Conservation (phyloP, 257 asterid genomes). For the Forsythia suspensa region DNA sequence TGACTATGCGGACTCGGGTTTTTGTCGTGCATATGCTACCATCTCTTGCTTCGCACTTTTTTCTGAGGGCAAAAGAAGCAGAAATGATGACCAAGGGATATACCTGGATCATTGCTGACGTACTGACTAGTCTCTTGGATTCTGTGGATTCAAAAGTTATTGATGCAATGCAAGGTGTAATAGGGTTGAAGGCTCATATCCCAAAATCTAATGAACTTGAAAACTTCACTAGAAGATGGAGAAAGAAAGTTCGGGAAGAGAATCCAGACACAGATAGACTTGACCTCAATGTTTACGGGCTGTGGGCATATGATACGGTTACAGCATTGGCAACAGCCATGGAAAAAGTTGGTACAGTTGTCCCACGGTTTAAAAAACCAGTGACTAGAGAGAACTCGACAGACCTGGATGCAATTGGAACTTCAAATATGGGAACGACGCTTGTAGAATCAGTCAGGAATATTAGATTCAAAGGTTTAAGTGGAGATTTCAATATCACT, state of each 20-base stretch:
- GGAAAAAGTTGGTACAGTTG: constrained; percentile 25
- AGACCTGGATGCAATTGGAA: constrained; percentile 40
- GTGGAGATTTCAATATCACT: constrained; percentile 41
- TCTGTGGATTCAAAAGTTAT: constrained; percentile 26
- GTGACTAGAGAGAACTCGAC: constrained; percentile 14
- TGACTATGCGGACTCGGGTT: constrained; percentile 45
- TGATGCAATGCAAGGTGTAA: constrained; percentile 59
- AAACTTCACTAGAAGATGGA: constrained; percentile 37
- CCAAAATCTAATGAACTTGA: constrained; percentile 28
- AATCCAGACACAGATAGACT: constrained; percentile 36
- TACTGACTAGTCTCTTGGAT: constrained; percentile 38
- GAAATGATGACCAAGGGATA: constrained; percentile 50
- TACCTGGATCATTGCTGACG: constrained; percentile 54
- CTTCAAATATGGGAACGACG: constrained; percentile 36
- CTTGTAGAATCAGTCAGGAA: constrained; percentile 31
- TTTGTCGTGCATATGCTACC: constrained; percentile 46
- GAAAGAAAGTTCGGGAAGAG: constrained; percentile 39
- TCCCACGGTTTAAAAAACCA: constrained; percentile 12
- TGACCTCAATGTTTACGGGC: constrained; percentile 40
- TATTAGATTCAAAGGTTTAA: constrained; percentile 32
- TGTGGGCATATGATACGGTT: constrained; percentile 52
- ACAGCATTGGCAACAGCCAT: constrained; percentile 37
- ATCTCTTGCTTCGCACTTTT: constrained; percentile 37
- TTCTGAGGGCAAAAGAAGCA: constrained; percentile 34
- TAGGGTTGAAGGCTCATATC: constrained; percentile 46